Evolutionary conservation across 805 yeast genomes (phyloP).

Genomic region (Saccharomycopsis sp.): DNA sequence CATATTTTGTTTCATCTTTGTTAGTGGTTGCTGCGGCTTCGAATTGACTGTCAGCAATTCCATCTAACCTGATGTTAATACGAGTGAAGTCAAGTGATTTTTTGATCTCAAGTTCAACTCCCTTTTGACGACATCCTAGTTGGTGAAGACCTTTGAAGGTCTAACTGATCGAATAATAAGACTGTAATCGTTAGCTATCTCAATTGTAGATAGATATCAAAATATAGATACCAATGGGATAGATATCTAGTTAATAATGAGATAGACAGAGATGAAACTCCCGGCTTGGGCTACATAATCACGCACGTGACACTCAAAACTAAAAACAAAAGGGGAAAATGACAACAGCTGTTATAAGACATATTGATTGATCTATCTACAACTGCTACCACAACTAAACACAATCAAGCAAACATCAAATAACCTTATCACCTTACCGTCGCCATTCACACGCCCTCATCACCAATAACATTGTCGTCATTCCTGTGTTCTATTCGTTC

Average conservation of each 20-base stretch:
- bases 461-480: no score
- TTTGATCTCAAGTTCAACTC: conserved; percentile 5
- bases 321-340: background rate
- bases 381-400: no score
- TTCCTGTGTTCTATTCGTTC: no score
- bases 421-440: no score
- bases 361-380: no score
- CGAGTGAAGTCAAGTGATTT: conserved; percentile 6
- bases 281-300: no score
- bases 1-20: background rate
- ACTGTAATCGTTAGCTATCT: background rate
- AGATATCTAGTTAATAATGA: no score
- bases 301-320: background rate
- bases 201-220: background rate
- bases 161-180: background rate
- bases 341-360: background rate
- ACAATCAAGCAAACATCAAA: no score
- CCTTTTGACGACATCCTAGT: conserved; percentile 13
- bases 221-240: no score
- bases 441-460: no score
- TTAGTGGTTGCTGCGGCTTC: background rate
- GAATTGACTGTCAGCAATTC: conserved; percentile 4
- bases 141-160: conserved; percentile 12
- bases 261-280: no score
- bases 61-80: conserved; percentile 14